A percentile compares a stretch with the other conserved stretches of the same genome.
These are phyloP conservation scores for Kodamaea neixiangensis DNA, from an alignment of 805 yeast genomes.

Conservation along the genomic window DNA sequence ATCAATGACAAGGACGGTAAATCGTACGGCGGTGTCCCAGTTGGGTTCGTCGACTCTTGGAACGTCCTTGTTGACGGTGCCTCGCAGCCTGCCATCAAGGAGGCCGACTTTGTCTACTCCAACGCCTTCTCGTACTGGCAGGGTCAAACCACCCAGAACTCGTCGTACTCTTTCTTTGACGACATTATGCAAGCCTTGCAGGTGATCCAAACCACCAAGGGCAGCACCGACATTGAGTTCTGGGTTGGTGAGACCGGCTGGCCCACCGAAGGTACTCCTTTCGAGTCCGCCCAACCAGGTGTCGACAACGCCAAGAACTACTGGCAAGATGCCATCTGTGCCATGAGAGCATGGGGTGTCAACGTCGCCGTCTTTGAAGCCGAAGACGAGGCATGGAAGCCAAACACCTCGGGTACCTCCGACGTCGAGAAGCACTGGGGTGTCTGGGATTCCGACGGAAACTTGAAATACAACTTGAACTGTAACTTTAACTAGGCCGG, in stretches of 20 bases:
- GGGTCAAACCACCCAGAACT: conserved; percentile 82
- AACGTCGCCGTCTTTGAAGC: conserved; percentile 94
- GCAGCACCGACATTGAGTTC: conserved; percentile 80
- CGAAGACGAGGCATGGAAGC: conserved; percentile 95
- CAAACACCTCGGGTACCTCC: conserved; percentile 79
- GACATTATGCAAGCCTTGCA: conserved; percentile 98
- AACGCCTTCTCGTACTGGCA: conserved; percentile 99
- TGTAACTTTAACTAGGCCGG: conserved; percentile 27
- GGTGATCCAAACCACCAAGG: conserved; percentile 81
- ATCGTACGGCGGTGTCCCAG: conserved; percentile 68
- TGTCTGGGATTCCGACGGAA: conserved; percentile 60
- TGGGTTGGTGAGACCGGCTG: conserved; percentile 99
- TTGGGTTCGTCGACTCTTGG: conserved; percentile 97
- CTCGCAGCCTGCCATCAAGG: conserved; percentile 67
- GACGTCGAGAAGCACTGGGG: conserved; percentile 97
- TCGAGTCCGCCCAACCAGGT: conserved; percentile 65
- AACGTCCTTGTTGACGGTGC: conserved; percentile 82
- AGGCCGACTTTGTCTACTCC: conserved; percentile 84
- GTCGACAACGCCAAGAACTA: conserved; percentile 71
- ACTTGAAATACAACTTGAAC: conserved; percentile 38
- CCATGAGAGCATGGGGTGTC: conserved; percentile 93
- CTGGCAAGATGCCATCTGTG: conserved; percentile 91
- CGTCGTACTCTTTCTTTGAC: conserved; percentile 90
- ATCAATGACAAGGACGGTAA: conserved; percentile 81
- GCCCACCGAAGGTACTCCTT: conserved; percentile 85